phyloP scores from a whole-genome alignment of 2,329 filamentous ascomycete genomes.

The Gremmenia infestans region DNA sequence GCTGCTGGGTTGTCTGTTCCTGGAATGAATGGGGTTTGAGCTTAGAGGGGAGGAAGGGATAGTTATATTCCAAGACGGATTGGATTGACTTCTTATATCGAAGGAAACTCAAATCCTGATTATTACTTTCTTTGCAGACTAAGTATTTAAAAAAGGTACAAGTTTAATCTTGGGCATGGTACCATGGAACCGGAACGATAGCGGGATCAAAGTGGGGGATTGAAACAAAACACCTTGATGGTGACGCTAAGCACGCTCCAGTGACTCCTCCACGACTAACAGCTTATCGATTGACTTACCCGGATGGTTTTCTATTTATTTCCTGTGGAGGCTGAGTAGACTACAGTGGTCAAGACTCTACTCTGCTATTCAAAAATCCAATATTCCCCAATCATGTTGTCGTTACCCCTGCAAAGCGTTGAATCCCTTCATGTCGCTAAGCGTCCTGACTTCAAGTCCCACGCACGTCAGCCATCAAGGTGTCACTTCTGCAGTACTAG shows the following conservation, averaged over 20 bases:
- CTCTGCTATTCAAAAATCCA: background rate
- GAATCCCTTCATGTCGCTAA: too few relatives aligned
- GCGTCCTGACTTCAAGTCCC: background rate
- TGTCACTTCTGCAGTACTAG: background rate
- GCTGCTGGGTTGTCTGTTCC: background rate
- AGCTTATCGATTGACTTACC: background rate
- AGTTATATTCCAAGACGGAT: too few relatives aligned
- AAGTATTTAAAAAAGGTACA: too few relatives aligned
- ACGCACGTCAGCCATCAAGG: constrained; percentile 2
- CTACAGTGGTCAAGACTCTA: background rate
- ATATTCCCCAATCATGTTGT: background rate
- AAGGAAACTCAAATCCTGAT: too few relatives aligned
- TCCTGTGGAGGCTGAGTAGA: background rate
- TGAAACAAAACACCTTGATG: constrained; percentile 12
- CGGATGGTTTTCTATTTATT: background rate
- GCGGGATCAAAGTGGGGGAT: background rate
- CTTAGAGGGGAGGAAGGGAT: too few relatives aligned
- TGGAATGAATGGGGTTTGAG: background rate
- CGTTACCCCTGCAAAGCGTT: background rate
- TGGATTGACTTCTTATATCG: too few relatives aligned
- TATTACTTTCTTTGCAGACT: too few relatives aligned
- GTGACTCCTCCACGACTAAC: background rate
- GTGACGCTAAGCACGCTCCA: constrained; percentile 5
- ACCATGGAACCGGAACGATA: too few relatives aligned
- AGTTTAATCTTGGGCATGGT: too few relatives aligned